Evolutionary conservation across 768 basidiomycete genomes (phyloP), one percentile per base, ranked within the genome.

Genomic region (Udeniomyces megalosporus): DNA sequence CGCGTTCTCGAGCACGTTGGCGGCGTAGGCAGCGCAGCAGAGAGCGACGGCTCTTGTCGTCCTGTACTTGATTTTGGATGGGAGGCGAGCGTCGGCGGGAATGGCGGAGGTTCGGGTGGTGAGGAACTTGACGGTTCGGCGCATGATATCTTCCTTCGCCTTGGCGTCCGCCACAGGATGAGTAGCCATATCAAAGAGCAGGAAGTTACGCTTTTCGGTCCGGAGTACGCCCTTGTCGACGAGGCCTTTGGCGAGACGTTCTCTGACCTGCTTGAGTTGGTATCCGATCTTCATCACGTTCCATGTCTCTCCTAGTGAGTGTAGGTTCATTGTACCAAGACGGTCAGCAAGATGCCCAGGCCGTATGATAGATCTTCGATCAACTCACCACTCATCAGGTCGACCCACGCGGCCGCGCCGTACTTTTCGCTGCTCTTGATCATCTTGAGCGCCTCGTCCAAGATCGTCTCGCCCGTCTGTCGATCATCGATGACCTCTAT

Each of bases 221-320:
- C 95, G 85, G n/a, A 99, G 81, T 44, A 99, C 83, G 69, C 93
- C 95, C 75, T 99, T 99, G 78, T 99, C 93, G 56, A 96, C 93
- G 45, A 99, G 82, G 2, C 93, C 81, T 73, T 99, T 99, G 15
- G 92, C 91, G 45, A 99, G 84, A 20, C 93, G 86, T 76, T 99
- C 93, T 50, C 93, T 85, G 45, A 97, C 93, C 75, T 96, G 93
- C 74, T 96, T 96, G 51, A 99, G 83, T 74, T 99, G 93, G 75
- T 89, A 99, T 26, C 92, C 92, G 59, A 99, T 97, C 76, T 97
- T 97, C 85, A 96, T 90, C 8, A 99, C 91, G 74, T 97, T 99
- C 93, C 93, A 99, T 52, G 93, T 97, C 76, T 99, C 93, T 60
- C 93, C 92, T 96, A 70, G 7, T 8, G n/a, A n/a, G n/a, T n/a